These are phyloP conservation scores for Stipa capillata DNA, from an alignment of 176 grass and related monocot species.

Conservation along the genomic window DNA sequence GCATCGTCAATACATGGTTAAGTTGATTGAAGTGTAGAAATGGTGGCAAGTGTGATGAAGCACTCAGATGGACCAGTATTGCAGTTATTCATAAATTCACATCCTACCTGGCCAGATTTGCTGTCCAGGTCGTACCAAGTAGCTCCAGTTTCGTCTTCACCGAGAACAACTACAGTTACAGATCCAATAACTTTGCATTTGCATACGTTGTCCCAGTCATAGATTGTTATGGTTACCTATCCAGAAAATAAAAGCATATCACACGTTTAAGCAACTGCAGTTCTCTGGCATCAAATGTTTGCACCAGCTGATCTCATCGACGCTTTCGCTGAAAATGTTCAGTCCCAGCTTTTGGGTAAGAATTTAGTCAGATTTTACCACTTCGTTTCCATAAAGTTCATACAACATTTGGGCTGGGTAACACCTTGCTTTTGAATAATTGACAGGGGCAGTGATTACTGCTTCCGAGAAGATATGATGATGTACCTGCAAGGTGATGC, in stretches of 20 bases:
- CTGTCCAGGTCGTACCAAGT: constrained; percentile 86
- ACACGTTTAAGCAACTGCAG: neutral
- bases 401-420: neutral
- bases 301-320: neutral
- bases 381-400: neutral
- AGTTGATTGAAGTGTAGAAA: neutral
- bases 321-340: neutral
- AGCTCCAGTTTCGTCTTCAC: constrained; percentile 54
- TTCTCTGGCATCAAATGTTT: neutral
- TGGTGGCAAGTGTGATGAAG: neutral
- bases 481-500: neutral
- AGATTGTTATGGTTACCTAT: constrained; percentile 64
- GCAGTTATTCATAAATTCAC: neutral
- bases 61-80: neutral
- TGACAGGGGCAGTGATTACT: neutral
- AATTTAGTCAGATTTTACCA: neutral
- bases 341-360: neutral
- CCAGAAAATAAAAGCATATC: constrained; percentile 2
- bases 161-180: constrained; percentile 47
- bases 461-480: constrained; percentile 7
- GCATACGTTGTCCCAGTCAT: constrained; percentile 80
- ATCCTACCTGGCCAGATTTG: constrained; percentile 60
- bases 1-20: neutral
- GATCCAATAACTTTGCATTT: constrained; percentile 86
- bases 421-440: constrained; percentile 21